Conservation (phyloP, 225 moss, liverwort and hornwort genomes). For the Marchantia polymorpha region DNA sequence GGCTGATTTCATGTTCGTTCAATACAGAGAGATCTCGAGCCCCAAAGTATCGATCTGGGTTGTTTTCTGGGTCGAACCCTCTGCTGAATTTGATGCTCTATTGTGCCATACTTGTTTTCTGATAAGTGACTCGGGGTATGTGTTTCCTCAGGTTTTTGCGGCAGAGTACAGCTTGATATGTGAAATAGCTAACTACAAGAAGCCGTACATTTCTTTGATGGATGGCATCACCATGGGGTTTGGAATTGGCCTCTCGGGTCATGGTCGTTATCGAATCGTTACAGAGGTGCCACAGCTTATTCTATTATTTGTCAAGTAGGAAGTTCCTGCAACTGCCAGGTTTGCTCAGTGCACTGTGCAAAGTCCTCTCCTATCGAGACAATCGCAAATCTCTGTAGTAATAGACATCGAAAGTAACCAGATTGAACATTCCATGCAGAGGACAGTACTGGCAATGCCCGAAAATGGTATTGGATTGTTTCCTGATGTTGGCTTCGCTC, state of each 20-base stretch:
- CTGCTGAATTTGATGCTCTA: background rate
- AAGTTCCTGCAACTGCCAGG: background rate
- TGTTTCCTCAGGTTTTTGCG: constrained; percentile 57
- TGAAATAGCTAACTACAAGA: constrained; percentile 75
- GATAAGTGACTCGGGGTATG: background rate
- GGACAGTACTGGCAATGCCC: constrained; percentile 86
- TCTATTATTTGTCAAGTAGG: background rate
- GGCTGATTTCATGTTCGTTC: background rate
- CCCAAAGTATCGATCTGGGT: background rate
- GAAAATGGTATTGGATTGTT: constrained; percentile 95
- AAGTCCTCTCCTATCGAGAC: background rate
- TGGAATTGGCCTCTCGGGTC: constrained; percentile 89
- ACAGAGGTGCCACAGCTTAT: constrained; percentile 56
- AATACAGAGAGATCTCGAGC: background rate
- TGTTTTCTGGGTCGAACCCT: no score
- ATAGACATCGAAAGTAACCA: background rate
- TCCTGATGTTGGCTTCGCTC: constrained; percentile 94
- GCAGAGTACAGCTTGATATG: constrained; percentile 93
- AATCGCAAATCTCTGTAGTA: background rate
- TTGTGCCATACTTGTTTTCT: background rate
- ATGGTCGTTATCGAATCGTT: constrained; percentile 81
- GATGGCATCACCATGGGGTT: constrained; percentile 97
- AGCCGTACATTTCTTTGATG: constrained; percentile 92
- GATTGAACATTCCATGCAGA: constrained; percentile 45
- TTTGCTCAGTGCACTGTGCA: no score